Evolutionary conservation across 805 yeast species (phyloP).

Genomic region (Spathaspora arborariae): DNA sequence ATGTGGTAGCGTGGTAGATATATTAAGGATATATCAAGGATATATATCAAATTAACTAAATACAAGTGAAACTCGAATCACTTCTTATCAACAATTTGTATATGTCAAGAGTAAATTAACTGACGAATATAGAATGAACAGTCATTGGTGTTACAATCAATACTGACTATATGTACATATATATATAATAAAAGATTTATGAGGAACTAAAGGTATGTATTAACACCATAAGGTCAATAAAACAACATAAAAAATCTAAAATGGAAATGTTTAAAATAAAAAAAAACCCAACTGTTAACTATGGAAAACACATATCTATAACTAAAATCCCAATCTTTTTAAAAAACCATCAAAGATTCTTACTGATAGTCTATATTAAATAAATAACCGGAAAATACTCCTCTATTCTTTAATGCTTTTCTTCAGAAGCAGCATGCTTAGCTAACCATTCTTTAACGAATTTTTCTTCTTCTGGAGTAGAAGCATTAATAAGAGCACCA

Average conservation of each 20-base stretch:
- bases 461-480: slow-evolving; percentile 84
- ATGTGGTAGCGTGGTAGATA: background rate
- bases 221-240: background rate
- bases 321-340: background rate
- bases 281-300: background rate
- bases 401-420: slow-evolving; percentile 22
- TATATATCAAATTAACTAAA: background rate
- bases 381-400: background rate
- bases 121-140: too few relatives aligned
- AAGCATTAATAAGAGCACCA: slow-evolving; percentile 68
- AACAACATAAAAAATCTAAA: background rate
- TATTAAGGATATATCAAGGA: background rate
- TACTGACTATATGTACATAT: background rate
- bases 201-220: background rate
- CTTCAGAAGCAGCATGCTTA: slow-evolving; percentile 41
- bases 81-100: background rate
- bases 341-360: background rate
- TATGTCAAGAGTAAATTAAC: too few relatives aligned
- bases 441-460: slow-evolving; percentile 68
- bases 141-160: too few relatives aligned
- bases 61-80: background rate
- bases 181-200: background rate
- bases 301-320: background rate
- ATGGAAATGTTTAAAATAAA: background rate
- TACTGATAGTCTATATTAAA: background rate